Evolutionary conservation across 495 filamentous ascomycete species (phyloP).

Genomic region (Podospora bellae-mahoneyi): DNA sequence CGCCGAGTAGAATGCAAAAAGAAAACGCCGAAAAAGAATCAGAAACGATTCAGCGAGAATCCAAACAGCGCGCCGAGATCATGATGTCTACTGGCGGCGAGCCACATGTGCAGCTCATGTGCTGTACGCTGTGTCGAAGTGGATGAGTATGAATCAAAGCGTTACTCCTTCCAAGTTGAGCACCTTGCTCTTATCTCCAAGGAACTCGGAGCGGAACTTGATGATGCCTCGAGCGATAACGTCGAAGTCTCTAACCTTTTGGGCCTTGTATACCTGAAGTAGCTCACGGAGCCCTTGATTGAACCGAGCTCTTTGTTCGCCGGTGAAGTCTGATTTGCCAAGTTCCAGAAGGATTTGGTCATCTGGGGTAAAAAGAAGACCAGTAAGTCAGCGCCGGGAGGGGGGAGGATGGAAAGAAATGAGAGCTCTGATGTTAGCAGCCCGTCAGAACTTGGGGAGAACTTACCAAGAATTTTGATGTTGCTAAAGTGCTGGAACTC

Average conservation of each 20-base stretch:
- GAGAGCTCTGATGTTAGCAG: constrained; percentile 34
- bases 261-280: constrained; percentile 68
- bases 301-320: constrained; percentile 69
- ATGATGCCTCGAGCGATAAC: constrained; percentile 78
- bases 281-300: constrained; percentile 70
- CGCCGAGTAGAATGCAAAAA: neutral
- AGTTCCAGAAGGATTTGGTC: constrained; percentile 82
- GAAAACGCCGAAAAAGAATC: neutral
- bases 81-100: neutral
- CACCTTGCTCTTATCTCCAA: constrained; percentile 51
- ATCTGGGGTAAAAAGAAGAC: constrained; percentile 59
- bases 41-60: neutral
- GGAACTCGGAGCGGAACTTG: constrained; percentile 64
- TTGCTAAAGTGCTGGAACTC: constrained; percentile 75
- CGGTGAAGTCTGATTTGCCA: constrained; percentile 66
- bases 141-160: constrained; percentile 25
- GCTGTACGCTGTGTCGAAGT: neutral
- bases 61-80: neutral
- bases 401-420: constrained; percentile 23
- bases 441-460: constrained; percentile 16
- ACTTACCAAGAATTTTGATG: constrained; percentile 81
- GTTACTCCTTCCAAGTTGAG: constrained; percentile 39
- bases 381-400: constrained; percentile 56
- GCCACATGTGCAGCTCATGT: neutral
- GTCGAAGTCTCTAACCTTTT: constrained; percentile 75